Base-by-base conservation (phyloP, 2,329 filamentous ascomycete species). In the Lachnellula suecica region DNA sequence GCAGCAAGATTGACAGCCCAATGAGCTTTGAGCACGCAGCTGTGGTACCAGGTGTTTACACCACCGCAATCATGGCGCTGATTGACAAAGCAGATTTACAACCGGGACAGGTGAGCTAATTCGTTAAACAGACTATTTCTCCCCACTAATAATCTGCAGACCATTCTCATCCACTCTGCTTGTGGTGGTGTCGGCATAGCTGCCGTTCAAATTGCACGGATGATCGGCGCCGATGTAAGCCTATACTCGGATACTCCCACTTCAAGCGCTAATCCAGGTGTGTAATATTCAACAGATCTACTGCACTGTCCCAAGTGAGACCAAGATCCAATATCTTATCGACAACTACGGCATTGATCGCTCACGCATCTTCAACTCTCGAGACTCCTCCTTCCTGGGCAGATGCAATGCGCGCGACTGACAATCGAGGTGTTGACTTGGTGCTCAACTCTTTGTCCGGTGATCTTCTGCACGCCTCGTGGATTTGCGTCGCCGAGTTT, bases 401-500 rank as follows among this genome's bases (percentile, higher is more conserved):
- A 0, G 63, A 43, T 0, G 49, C 71, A 11, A 56, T 44, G 17
- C 7, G 47, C 9, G 48, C 44, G 2, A 67, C 64, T 4, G 45
- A 56, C 10, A 54, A 57, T 9, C 9, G 44, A 6, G 66, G 66
- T 23, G 63, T 67, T 19, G 64, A 69, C 43, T 51, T 65, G 1
- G 54, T 66, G 4, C 47, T 68, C 1, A 67, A 66, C 43, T 63
- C 62, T 4, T 47, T 67, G 2, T 34, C 60, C 4, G 66, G 65
- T 3, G 62, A 67, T 7, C 34, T 56, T 4, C 57, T 67, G 0
- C 59, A 54, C 15, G 48, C 59, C 8, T 54, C 66, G 1, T 72
- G 66, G 68, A 41, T 62, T 4, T 72, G 68, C 45, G 25, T 74
- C 2, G 67, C 69, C 2, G 44, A 51, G 0, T 69, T 67, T 50